Conservation (phyloP, 2,329 filamentous ascomycete genomes). For the Sordariomycetes sp. region DNA sequence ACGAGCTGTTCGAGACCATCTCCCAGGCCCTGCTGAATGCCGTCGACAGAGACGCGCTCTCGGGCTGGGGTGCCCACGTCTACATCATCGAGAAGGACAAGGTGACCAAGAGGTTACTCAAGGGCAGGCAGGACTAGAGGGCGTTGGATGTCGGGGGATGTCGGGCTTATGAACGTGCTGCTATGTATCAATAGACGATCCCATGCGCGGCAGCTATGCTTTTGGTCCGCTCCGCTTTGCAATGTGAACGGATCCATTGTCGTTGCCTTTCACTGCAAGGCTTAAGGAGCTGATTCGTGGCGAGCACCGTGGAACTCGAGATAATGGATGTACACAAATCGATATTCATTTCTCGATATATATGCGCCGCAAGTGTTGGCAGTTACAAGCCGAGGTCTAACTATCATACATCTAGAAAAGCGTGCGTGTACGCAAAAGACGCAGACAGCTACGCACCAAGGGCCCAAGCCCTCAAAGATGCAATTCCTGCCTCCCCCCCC, state of each 20-base stretch:
- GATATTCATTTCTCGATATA: neutral
- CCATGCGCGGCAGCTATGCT: neutral
- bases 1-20: constrained; percentile 96
- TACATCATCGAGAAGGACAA: constrained; percentile 99
- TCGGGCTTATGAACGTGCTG: neutral
- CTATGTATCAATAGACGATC: constrained; percentile 5
- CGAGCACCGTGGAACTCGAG: neutral
- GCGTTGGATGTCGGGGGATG: constrained; percentile 7
- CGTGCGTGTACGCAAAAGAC: neutral
- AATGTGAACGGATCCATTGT: neutral
- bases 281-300: neutral
- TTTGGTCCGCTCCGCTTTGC: neutral
- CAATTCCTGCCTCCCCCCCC: neutral
- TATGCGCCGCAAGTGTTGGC: neutral
- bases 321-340: neutral
- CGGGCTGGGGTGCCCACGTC: constrained; percentile 95
- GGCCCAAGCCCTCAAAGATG: neutral
- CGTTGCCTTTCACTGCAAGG: neutral
- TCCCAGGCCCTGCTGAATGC: constrained; percentile 93
- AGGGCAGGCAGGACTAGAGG: constrained; percentile 72
- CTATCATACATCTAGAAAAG: constrained; percentile 4
- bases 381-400: neutral
- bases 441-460: neutral
- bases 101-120: constrained; percentile 96
- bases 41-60: constrained; percentile 90